Conservation (phyloP, 2,329 filamentous ascomycete species). For the Monascus ruber region DNA sequence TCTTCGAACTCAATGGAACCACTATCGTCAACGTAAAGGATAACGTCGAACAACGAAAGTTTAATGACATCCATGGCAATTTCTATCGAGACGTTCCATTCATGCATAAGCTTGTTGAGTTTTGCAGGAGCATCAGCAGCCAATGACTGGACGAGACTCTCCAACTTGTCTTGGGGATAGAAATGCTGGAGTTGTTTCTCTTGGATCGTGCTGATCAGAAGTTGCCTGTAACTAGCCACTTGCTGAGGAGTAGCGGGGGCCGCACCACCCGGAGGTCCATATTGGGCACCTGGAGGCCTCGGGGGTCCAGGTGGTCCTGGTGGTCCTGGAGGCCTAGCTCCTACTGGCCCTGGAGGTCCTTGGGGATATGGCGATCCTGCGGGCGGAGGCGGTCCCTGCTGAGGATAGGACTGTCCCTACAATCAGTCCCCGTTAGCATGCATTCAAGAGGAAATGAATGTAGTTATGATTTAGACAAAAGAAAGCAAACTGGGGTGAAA, state of each 20-base stretch:
- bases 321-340: conserved; percentile 14
- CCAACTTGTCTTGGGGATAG: conserved; percentile 43
- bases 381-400: conserved; percentile 22
- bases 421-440: conserved; percentile 7
- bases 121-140: conserved; percentile 27
- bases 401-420: conserved; percentile 12
- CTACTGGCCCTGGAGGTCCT: conserved; percentile 10
- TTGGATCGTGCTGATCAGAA: conserved; percentile 45
- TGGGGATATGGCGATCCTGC: conserved; percentile 14
- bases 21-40: conserved; percentile 57
- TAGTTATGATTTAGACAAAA: not conserved
- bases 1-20: conserved; percentile 61
- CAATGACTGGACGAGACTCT: conserved; percentile 21
- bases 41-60: conserved; percentile 50
- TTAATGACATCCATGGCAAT: conserved; percentile 54
- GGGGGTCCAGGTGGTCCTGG: conserved; percentile 14
- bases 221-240: conserved; percentile 44
- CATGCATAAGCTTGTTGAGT: conserved; percentile 44
- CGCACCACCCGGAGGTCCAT: conserved; percentile 20
- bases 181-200: conserved; percentile 50
- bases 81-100: conserved; percentile 48
- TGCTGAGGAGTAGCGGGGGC: conserved; percentile 39
- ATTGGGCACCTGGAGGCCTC: conserved; percentile 12
- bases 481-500: conserved; percentile 2
- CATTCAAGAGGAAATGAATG: not conserved